These are phyloP conservation scores for Extremus antarcticus DNA, from an alignment of 495 filamentous ascomycete species.

Conservation along the genomic window DNA sequence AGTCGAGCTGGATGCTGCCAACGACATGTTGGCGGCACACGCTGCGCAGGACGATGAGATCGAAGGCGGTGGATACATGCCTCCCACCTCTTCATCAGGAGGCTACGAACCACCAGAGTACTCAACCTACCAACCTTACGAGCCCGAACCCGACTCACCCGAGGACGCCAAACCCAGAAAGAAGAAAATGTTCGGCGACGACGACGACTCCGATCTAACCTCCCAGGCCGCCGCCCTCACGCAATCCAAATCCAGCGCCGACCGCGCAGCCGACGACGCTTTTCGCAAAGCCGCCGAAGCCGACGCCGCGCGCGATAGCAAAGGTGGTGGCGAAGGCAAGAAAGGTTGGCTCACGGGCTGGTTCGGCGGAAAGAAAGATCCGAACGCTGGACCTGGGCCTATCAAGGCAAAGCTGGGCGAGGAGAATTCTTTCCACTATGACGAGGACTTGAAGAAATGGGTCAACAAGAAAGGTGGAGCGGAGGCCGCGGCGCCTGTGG, in stretches of 20 bases:
- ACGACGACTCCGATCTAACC: constrained; percentile 60
- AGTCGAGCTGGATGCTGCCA: neutral
- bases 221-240: constrained; percentile 44
- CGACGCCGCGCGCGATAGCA: constrained; percentile 39
- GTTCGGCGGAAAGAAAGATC: constrained; percentile 68
- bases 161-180: constrained; percentile 34
- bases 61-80: neutral
- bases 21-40: neutral
- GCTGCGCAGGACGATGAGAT: neutral
- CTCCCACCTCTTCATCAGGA: constrained; percentile 41
- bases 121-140: constrained; percentile 31
- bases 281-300: constrained; percentile 77
- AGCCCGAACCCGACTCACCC: constrained; percentile 35
- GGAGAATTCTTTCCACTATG: constrained; percentile 84
- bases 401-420: constrained; percentile 94
- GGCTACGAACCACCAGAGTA: constrained; percentile 28
- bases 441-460: constrained; percentile 91
- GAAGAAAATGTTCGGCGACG: constrained; percentile 55
- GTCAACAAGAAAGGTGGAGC: constrained; percentile 80
- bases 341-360: constrained; percentile 43
- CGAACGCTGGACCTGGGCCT: constrained; percentile 42
- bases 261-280: constrained; percentile 55
- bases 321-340: constrained; percentile 14
- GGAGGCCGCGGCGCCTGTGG: constrained; percentile 25
- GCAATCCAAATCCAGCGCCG: constrained; percentile 33